Percentiles rank a stretch among this genome's conserved stretches.
Evolutionary conservation across 352 stramenopile species (phyloP).

Genomic region (Phytophthora crassamura): DNA sequence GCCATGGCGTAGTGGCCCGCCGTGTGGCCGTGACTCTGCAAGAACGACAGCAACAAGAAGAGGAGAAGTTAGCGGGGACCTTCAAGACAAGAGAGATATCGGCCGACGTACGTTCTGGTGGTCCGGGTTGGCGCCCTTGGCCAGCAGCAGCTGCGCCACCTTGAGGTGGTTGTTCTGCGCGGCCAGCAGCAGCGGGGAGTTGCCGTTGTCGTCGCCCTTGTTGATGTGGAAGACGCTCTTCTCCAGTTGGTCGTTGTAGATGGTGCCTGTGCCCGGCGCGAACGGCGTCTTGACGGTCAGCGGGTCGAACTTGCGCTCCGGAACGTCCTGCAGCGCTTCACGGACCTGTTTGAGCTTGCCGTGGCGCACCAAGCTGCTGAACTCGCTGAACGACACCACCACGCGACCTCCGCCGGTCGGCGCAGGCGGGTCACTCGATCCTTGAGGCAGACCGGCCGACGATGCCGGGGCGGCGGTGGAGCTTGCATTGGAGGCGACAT

Average conservation of each 20-base stretch:
- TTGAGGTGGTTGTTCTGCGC: constrained; percentile 91
- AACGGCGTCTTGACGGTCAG: constrained; percentile 76
- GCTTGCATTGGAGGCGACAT: background rate
- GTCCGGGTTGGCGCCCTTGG: constrained; percentile 91
- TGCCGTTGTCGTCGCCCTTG: constrained; percentile 91
- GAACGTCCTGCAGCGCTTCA: constrained; percentile 82
- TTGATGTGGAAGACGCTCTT: constrained; percentile 92
- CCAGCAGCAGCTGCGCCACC: constrained; percentile 91
- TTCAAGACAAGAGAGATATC: constrained; percentile 4
- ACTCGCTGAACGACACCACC: constrained; percentile 75
- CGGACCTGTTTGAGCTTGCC: constrained; percentile 91
- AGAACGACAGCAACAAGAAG: background rate
- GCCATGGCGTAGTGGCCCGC: constrained; percentile 94
- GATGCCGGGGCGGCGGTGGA: constrained; percentile 5
- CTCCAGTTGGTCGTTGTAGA: constrained; percentile 92
- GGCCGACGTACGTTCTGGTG: constrained; percentile 81
- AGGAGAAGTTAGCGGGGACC: constrained; percentile 7
- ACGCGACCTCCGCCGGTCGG: constrained; percentile 27
- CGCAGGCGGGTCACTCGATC: constrained; percentile 13
- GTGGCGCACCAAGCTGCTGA: constrained; percentile 87
- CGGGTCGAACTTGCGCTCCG: constrained; percentile 89
- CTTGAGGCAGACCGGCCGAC: constrained; percentile 1
- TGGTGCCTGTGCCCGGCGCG: constrained; percentile 84
- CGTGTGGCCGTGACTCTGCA: constrained; percentile 88
- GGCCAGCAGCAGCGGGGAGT: constrained; percentile 88